Evolutionary conservation across 768 basidiomycete genomes (phyloP).

Genomic region (Trametopsis cervina): DNA sequence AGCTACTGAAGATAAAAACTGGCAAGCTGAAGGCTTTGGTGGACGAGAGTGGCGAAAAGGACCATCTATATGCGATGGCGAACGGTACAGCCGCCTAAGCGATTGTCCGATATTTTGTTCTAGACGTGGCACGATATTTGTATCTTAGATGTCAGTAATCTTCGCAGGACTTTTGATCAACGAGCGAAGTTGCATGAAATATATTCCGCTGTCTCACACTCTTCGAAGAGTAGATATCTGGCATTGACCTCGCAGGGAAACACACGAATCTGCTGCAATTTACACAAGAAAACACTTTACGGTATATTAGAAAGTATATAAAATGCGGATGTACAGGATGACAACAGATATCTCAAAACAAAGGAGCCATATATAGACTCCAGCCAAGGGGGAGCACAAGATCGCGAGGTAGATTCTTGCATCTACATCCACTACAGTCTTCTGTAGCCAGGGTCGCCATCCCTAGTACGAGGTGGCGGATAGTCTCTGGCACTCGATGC

Average conservation of each 20-base stretch:
- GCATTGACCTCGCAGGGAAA: too few species aligned
- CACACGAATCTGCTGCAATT: too few species aligned
- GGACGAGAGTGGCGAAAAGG: slow-evolving; percentile 48
- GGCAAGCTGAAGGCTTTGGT: slow-evolving; percentile 46
- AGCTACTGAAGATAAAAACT: slow-evolving; percentile 41
- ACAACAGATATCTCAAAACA: not conserved
- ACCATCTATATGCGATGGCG: slow-evolving; percentile 36
- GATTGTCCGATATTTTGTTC: not conserved
- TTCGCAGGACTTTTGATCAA: too few species aligned
- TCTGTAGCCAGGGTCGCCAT: slow-evolving; percentile 25
- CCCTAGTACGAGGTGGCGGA: slow-evolving; percentile 27
- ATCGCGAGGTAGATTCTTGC: too few species aligned
- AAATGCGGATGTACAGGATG: too few species aligned
- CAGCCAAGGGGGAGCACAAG: too few species aligned
- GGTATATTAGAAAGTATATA: slow-evolving; percentile 8
- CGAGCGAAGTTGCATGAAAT: too few species aligned
- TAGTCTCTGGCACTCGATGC: slow-evolving; percentile 34
- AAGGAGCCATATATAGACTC: too few species aligned
- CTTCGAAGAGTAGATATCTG: too few species aligned
- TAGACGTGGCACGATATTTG: not conserved
- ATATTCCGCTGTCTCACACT: not conserved
- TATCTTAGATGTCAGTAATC: too few species aligned
- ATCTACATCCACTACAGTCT: slow-evolving; percentile 13
- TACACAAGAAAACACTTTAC: slow-evolving; percentile 6
- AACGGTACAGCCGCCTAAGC: slow-evolving; percentile 6